Evolutionary conservation across 2,329 filamentous ascomycete genomes (phyloP).

Genomic region (Diaporthe sp.): DNA sequence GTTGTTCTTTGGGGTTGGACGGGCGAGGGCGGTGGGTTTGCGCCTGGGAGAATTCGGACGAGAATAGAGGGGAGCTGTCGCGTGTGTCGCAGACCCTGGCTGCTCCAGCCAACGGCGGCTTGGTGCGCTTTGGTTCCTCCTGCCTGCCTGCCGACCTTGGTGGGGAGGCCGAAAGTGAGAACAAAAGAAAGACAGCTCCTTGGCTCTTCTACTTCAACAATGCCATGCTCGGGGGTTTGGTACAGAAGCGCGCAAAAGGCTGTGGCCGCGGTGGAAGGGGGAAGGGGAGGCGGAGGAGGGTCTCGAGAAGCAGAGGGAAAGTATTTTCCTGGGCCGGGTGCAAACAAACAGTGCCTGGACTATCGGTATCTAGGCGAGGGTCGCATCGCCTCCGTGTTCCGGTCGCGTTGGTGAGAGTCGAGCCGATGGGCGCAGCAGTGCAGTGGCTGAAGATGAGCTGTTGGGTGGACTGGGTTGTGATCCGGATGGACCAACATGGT

Average conservation of each 20-base stretch:
- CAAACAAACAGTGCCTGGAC: slow-evolving; percentile 12
- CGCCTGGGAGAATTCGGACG: slow-evolving; percentile 29
- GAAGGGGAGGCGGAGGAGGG: not conserved
- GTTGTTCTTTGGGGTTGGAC: not conserved
- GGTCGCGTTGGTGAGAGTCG: slow-evolving; percentile 22
- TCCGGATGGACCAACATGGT: slow-evolving; percentile 30
- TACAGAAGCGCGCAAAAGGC: not conserved
- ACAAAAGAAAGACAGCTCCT: slow-evolving; percentile 10
- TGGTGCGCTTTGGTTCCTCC: slow-evolving; percentile 1
- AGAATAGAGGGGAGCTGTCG: slow-evolving; percentile 37
- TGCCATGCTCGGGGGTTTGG: slow-evolving; percentile 12
- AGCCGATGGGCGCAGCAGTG: slow-evolving; percentile 27
- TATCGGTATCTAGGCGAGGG: not conserved
- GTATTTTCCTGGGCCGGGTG: not conserved
- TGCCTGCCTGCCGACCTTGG: slow-evolving; percentile 1
- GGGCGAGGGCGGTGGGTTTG: slow-evolving; percentile 25
- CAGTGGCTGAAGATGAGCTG: slow-evolving; percentile 16
- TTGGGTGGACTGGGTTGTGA: slow-evolving; percentile 21
- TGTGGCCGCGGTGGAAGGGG: not conserved
- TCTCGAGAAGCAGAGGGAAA: not conserved
- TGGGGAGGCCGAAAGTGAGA: not conserved
- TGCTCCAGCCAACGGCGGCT: slow-evolving; percentile 11
- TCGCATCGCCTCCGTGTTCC: slow-evolving; percentile 19
- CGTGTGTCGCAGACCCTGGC: slow-evolving; percentile 38
- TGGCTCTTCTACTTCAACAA: slow-evolving; percentile 16